Evolutionary conservation across 176 grass and related monocot species (phyloP), one percentile per base, ranked within the genome.

Genomic region (Neostapfia colusana): DNA sequence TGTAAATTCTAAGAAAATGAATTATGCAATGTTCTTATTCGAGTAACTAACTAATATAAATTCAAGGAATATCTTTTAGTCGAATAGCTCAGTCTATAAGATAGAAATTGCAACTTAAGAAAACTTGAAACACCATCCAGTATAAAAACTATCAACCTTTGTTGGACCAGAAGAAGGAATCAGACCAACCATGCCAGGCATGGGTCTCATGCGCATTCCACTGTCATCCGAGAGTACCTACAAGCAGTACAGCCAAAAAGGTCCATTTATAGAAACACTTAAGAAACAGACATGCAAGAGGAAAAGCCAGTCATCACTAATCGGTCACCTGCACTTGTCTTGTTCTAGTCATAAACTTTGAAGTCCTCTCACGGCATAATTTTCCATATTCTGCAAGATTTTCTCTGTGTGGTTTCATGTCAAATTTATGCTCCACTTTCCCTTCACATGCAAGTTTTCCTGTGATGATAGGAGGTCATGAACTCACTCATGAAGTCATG

Each of bases 331-430:
- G 81, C 18, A 96, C 81, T 89, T 91, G 76, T 83, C 92, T 86
- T 43, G 84, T 80, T 91, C 83, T 92, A 61, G 74, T 60, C 86
- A 87, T 96, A 53, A 74, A 91, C 57, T 62, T 89, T 31, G 77
- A 70, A 25, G 93, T 96, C 50, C 93, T 96, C 80, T 89, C 89
- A 51, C 89, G 89, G 23, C 89, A 92, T 61, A 96, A 83, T 76
- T 89, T 96, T 25, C 89, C 86, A 82, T 96, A 96, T 12, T 96
- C 81, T 39, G 54, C 67, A 67, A 96, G 86, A 80, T 92, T 96
- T 79, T 96, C 93, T 77, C 72, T 88, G 70, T 92, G 86, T 6
- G 84, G 93, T 76, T 96, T 79, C 89, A 96, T 89, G 70, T 92
- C 93, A 85, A 96, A 96, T 80, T 96, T 96, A 44, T 87, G 65